Evolutionary conservation across 768 basidiomycete genomes (phyloP).

Genomic region (Russula foetens): DNA sequence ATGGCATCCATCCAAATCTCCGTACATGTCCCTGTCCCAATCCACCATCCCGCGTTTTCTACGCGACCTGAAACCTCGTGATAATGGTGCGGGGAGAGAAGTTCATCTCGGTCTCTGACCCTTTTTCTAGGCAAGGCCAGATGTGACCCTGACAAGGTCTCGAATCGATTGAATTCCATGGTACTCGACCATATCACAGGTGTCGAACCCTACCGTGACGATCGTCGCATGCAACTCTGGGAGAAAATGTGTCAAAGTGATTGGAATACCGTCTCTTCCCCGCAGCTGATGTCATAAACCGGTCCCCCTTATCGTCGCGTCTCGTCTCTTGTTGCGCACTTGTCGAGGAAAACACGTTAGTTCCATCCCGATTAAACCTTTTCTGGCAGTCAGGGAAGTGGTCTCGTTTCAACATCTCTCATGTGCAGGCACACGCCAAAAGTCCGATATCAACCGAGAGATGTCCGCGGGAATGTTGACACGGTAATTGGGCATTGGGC

Average conservation of each 20-base stretch:
- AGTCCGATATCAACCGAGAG: conserved; percentile 13
- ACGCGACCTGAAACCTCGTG: neutral
- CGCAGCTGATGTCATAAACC: neutral
- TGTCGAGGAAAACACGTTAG: neutral
- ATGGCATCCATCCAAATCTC: conserved; percentile 9
- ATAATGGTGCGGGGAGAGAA: neutral
- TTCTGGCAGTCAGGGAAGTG: neutral
- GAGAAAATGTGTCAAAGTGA: no score
- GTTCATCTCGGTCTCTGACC: neutral
- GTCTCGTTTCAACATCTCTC: neutral
- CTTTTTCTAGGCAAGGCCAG: no score
- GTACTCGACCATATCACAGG: no score
- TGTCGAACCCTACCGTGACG: no score
- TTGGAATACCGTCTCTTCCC: neutral
- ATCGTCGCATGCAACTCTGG: no score
- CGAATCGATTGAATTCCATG: no score
- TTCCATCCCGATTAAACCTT: neutral
- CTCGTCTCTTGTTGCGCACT: neutral
- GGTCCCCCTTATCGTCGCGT: neutral
- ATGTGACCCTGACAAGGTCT: neutral
- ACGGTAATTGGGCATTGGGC: no score
- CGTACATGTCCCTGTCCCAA: neutral
- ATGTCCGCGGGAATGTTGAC: neutral
- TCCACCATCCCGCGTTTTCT: neutral
- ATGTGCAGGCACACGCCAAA: neutral